Percentiles rank a stretch among this genome's conserved stretches.
phyloP scores from a whole-genome alignment of 1,284 basidiomycete species.

The Phellopilus nigrolimitatus region DNA sequence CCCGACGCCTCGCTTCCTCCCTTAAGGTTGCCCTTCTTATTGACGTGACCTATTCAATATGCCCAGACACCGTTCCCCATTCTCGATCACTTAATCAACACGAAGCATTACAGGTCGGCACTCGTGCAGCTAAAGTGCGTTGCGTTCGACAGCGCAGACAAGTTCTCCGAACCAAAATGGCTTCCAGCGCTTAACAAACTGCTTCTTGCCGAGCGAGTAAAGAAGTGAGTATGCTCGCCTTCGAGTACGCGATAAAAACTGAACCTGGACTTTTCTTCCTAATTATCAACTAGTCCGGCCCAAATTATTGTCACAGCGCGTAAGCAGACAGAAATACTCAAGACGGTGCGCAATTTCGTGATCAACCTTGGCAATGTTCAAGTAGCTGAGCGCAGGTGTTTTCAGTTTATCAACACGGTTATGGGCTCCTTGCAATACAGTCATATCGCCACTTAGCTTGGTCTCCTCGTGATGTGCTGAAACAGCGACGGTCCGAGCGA shows the following conservation, averaged over 20 bases:
- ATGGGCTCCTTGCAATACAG: no score
- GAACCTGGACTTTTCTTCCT: no score
- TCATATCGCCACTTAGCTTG: no score
- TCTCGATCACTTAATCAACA: conserved; percentile 1
- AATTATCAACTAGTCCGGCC: neutral
- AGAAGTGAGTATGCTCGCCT: neutral
- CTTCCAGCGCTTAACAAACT: neutral
- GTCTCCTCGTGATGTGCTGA: no score
- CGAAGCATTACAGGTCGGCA: neutral
- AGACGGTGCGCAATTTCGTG: neutral
- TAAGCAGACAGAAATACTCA: neutral
- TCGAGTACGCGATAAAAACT: no score
- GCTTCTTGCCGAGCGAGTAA: neutral
- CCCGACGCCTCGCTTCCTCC: no score
- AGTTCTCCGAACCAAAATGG: conserved; percentile 1
- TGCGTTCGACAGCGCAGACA: neutral
- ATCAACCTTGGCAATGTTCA: neutral
- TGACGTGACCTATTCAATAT: neutral
- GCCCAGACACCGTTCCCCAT: neutral
- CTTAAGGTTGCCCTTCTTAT: neutral
- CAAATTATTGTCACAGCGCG: neutral
- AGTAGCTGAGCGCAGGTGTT: neutral
- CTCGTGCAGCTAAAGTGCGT: neutral
- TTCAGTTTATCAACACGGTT: neutral
- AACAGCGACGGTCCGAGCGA: no score